Percentiles rank a stretch among this genome's conserved stretches.
Conservation (phyloP, 306 rosid species). For the Carpinus viminea region DNA sequence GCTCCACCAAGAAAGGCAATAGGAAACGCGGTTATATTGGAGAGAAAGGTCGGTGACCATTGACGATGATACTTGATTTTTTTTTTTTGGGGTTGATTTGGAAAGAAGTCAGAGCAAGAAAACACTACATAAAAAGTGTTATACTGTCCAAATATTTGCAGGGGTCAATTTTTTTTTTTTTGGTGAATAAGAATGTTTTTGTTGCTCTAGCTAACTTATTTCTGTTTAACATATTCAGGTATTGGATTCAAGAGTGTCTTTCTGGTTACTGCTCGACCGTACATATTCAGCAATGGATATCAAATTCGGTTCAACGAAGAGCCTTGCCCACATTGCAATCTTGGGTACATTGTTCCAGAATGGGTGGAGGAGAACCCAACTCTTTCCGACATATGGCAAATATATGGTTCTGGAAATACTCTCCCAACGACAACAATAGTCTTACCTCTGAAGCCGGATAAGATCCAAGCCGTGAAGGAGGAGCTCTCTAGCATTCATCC, state of each 20-base stretch:
- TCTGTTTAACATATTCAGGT: slow-evolving; percentile 48
- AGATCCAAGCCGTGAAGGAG: slow-evolving; percentile 57
- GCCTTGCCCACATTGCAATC: slow-evolving; percentile 66
- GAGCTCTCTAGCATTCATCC: slow-evolving; percentile 76
- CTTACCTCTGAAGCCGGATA: slow-evolving; percentile 68
- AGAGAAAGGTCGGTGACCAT: slow-evolving; percentile 58
- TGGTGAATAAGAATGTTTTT: not conserved
- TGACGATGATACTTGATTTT: too few species aligned
- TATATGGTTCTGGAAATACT: slow-evolving; percentile 42
- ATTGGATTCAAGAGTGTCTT: slow-evolving; percentile 95
- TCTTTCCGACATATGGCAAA: slow-evolving; percentile 40
- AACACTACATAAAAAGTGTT: too few species aligned
- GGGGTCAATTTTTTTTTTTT: too few species aligned
- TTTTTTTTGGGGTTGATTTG: too few species aligned
- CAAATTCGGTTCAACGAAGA: slow-evolving; percentile 67
- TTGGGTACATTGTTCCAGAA: slow-evolving; percentile 85
- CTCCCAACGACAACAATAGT: slow-evolving; percentile 65
- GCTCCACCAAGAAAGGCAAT: slow-evolving; percentile 75
- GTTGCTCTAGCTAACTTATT: not conserved
- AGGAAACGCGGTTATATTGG: slow-evolving; percentile 75
- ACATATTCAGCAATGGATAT: slow-evolving; percentile 79
- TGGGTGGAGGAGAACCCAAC: slow-evolving; percentile 75
- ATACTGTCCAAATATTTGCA: too few species aligned
- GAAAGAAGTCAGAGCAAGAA: too few species aligned
- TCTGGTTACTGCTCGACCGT: slow-evolving; percentile 62